Conservation (phyloP, 305 asterid species). For the Fraxinus ornus region DNA sequence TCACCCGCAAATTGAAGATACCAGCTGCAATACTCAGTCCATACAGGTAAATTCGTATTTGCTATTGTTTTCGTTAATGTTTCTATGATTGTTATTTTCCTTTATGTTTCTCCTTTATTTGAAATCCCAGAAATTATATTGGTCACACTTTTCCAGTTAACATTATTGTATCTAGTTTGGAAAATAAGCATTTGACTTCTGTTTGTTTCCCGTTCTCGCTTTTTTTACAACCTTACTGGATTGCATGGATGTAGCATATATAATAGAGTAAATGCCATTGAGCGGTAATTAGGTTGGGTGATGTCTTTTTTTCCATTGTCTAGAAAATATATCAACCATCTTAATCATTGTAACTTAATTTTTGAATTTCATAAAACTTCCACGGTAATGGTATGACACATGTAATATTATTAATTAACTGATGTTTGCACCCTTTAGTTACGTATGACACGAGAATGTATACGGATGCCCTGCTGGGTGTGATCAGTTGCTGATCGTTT, state of each 20-base stretch:
- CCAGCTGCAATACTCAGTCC: slow-evolving; percentile 90
- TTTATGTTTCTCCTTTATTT: neutral
- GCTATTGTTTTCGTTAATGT: neutral
- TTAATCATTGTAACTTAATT: neutral
- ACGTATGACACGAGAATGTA: neutral
- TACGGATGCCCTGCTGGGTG: neutral
- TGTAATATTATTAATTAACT: neutral
- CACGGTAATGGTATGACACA: neutral
- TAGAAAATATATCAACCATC: neutral
- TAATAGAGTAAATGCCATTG: neutral
- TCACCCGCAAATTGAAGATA: slow-evolving; percentile 82
- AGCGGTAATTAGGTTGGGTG: neutral
- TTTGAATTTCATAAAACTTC: neutral
- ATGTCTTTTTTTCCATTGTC: neutral
- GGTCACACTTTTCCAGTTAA: neutral
- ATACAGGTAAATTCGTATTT: slow-evolving; percentile 54
- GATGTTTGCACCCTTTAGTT: neutral
- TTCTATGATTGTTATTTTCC: neutral
- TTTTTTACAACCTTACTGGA: neutral
- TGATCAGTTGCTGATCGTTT: neutral
- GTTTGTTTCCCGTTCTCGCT: neutral
- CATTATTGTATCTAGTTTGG: neutral
- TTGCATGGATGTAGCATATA: neutral
- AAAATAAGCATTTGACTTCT: neutral
- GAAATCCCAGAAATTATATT: neutral